Base-by-base conservation (phyloP, 495 filamentous ascomycete species). In the Collariella sp. region DNA sequence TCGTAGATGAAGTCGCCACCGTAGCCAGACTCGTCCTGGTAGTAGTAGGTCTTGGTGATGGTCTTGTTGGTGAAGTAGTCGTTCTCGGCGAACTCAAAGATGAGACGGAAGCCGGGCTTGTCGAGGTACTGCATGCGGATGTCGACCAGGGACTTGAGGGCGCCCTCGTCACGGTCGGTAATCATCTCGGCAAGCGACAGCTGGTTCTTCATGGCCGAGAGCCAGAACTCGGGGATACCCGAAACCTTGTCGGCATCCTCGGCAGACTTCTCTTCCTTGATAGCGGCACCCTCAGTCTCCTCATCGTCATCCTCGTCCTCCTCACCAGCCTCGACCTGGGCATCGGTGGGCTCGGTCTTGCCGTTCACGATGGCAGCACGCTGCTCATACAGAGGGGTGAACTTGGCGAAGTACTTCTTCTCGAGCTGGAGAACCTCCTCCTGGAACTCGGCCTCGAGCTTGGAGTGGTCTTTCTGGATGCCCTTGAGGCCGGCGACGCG, bases 1-100 rank as follows among this genome's bases (percentile, higher is more conserved):
- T 99, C 93, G 69, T 99, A 99, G 72, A 99, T 97, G 76, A 97
- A 99, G 68, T 99, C 93, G 58, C 93, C 93, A 62, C 89, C 90
- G 63, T 97, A 97, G 39, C 93, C 93, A 67, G 83, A 96, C 81
- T 99, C 94, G 66, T 94, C 91, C 74, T 96, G 95, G 78, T 99
- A 99, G 75, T 84, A 96, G 72, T 99, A 99, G 33, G 94, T 94
- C 81, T 99, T 99, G 59, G 89, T 89, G 70, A 99, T 84, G 57
- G 79, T 86, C 78, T 96, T 95, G 81, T 97, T 96, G 65, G 82
- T 85, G 82, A 97, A 99, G 72, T 83, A 96, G 44, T 89, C 86
- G 70, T 99, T 99, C 59, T 89, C 88, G 40, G 82, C 78, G 61
- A 99, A 99, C 65, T 95, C 89, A 63, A 99, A 99, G 69, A 96